Conservation (phyloP, 257 asterid species). For the Rubia yunnanensis region DNA sequence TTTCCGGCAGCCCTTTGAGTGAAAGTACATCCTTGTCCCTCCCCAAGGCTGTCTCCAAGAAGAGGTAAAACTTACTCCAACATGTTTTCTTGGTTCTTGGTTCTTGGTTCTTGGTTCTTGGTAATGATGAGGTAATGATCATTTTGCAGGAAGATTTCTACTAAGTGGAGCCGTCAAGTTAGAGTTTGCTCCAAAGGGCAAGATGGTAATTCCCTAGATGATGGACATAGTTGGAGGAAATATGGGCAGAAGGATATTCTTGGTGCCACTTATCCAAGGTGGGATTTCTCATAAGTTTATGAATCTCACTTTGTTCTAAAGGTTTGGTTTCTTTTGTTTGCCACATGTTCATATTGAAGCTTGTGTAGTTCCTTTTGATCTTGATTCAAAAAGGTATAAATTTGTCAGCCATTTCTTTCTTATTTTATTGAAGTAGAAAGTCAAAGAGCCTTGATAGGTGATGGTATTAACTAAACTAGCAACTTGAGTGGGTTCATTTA, state of each 20-base stretch:
- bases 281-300: slow-evolving; percentile 7
- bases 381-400: not conserved
- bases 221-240: slow-evolving; percentile 83
- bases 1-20: slow-evolving; percentile 28
- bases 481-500: not conserved
- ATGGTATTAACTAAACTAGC: no score
- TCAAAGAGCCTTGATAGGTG: no score
- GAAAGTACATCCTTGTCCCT: slow-evolving; percentile 27
- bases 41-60: slow-evolving; percentile 33
- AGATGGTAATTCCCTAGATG: slow-evolving; percentile 41
- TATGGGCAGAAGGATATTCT: slow-evolving; percentile 86
- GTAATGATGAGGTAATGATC: not conserved
- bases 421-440: not conserved
- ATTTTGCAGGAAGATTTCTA: slow-evolving; percentile 55
- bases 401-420: not conserved
- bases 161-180: slow-evolving; percentile 46
- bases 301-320: not conserved
- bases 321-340: not conserved
- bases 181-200: slow-evolving; percentile 27
- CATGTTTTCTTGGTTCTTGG: not conserved
- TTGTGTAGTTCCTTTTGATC: not conserved
- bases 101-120: no score
- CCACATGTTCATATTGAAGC: not conserved
- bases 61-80: slow-evolving; percentile 18
- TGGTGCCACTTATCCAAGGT: slow-evolving; percentile 81